Base-by-base conservation (phyloP, 352 stramenopile genomes). In the Pythium guiyangense region DNA sequence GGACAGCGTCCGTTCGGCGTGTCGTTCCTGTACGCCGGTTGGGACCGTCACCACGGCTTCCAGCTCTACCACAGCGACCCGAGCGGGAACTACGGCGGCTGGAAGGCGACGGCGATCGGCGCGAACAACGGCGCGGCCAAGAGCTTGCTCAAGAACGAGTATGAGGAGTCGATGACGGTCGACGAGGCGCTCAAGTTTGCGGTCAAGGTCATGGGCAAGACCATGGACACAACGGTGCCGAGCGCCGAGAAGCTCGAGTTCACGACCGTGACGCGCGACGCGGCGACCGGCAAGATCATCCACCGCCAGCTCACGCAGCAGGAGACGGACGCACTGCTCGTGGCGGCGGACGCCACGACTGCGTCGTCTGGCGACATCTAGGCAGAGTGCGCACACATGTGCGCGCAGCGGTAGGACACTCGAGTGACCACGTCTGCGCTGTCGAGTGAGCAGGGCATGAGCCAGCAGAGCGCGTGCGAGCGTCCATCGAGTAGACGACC, bases 1-100 rank as follows among this genome's bases (percentile, higher is more conserved):
- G 98, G 98, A 18, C 85, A 99, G 67, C 90, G 98, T 64, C 98
- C 98, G 2, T 99, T 99, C 69, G 98, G 98, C 51, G 97, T 99
- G 40, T 98, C 97, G 17, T 99, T 99, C 79, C 75, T 99, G 45
- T 99, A 99, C 74, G 97, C 97, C n/a, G 98, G 98, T 17, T 99
- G 98, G 84, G 97, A 99, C 67, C 84, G 79, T 53, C 84, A 98
- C 68, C 79, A 98, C 73, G 97, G 97, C 26, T 99, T 99, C 79
- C 98, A 99, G 84, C 76, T 99, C 35, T 99, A 99, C 79, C 96
- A 99, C 73, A 98, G 84, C 52, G 97, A 99, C 84, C 98, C 98
- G 20, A 97, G 82, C 64, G 98, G 98, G 55, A 99, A 99, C 81
- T 99, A 99, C 73, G 94, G 88, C 64, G 97, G 98, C 25, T 98